Base-by-base conservation (phyloP, 2,329 filamentous ascomycete species). In the Colletotrichum liaoningense region DNA sequence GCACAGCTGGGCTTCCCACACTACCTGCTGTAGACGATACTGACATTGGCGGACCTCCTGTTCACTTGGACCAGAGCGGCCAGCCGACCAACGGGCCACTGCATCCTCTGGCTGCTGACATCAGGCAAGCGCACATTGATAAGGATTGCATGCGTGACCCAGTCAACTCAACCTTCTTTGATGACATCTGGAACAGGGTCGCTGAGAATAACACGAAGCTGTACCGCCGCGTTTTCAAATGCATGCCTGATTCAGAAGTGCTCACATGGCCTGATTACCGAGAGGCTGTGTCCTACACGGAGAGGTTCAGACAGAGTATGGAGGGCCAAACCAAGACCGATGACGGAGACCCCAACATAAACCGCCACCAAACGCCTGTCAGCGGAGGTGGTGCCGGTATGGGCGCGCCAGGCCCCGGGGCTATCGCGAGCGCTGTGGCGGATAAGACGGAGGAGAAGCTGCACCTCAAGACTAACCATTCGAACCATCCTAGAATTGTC, bases 71-170 rank as follows among this genome's bases (percentile, higher is more conserved):
- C 63, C 83, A 87, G 35, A 84, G 84, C 19, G 89, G 88, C 35
- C 88, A 88, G 55, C 84, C 87, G 12, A 81, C 79, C 11, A 81
- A 81, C 30, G 82, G 83, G 28, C 77, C 80, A 26, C 83, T 89
- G 66, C 88, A 91, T 82, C 86, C 87, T 9, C 81, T 90, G 76
- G 85, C 89, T 62, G 85, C 91, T 9, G 94, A 97, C 69, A 92
- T 98, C 78, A 90, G 90, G 71, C 89, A 88, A 24, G 94, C 95
- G 0, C 85, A 90, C 42, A 90, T 99, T 30, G 91, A 94, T 75
- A 94, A 95, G 77, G 94, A 98, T 80, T 98, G 96, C 83, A 99
- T 99, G 95, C 90, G 89, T 19, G 97, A 99, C 82, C 97, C 97
- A 0, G 84, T 99, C 54, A 92, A 93, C 71, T 89, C 94, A 67